Evolutionary conservation across 441 rosid genomes (phyloP).

Genomic region (Mallotus repandus): DNA sequence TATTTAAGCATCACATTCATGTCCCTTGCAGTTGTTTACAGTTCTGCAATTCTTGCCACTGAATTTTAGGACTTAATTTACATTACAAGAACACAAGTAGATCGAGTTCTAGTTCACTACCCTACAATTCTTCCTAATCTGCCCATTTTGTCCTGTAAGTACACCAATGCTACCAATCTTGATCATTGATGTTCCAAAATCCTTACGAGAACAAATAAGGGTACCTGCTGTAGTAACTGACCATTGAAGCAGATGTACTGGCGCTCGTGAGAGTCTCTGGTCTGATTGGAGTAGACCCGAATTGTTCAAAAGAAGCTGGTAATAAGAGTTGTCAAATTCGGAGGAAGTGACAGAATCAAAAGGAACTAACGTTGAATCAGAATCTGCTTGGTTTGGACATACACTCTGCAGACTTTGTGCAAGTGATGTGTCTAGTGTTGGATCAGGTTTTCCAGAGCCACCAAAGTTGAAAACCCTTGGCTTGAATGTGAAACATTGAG

Average conservation of each 20-base stretch:
- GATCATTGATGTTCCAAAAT: slow-evolving; percentile 62
- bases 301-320: slow-evolving; percentile 40
- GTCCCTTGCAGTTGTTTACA: slow-evolving; percentile 2
- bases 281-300: slow-evolving; percentile 68
- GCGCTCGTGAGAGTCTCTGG: slow-evolving; percentile 61
- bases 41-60: neutral
- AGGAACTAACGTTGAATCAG: slow-evolving; percentile 47
- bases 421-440: slow-evolving; percentile 44
- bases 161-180: slow-evolving; percentile 58
- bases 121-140: slow-evolving; percentile 62
- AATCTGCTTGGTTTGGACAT: slow-evolving; percentile 52
- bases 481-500: slow-evolving; percentile 74
- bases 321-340: slow-evolving; percentile 56
- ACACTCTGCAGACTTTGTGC: slow-evolving; percentile 38
- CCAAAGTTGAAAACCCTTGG: slow-evolving; percentile 54
- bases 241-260: slow-evolving; percentile 46
- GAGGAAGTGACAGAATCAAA: slow-evolving; percentile 37
- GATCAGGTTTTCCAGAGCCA: slow-evolving; percentile 60
- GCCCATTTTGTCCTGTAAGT: slow-evolving; percentile 55
- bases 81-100: slow-evolving; percentile 4
- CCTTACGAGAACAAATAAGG: slow-evolving; percentile 46
- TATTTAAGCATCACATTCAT: slow-evolving; percentile 10
- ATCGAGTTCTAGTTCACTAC: slow-evolving; percentile 40
- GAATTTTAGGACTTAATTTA: neutral
- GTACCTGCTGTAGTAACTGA: slow-evolving; percentile 48